Base-by-base conservation (phyloP, 176 grass and related monocot genomes). In the Zoysia japonica region DNA sequence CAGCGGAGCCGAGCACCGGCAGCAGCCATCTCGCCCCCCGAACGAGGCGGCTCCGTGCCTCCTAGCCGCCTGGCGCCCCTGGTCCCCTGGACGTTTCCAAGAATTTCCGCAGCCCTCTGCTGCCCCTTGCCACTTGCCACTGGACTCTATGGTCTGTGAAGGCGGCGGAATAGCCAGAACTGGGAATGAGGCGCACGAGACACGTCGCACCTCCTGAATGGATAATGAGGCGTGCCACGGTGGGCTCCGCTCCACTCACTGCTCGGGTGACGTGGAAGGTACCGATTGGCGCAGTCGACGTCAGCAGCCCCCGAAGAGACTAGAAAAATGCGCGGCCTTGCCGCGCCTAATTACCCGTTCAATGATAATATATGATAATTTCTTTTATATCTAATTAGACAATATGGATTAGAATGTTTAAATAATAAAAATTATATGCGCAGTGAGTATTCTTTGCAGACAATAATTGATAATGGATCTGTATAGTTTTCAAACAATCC, bases 241-340 rank as follows among this genome's bases (percentile, higher is more conserved):
- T 0, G 60, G 48, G 2, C 6, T 9, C 11, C 0, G 2, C 6
- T 9, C 11, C 0, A 0, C 6, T 5, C 57, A 12, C 3, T 1
- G 1, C 28, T 1, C 1, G 11, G 36, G 51, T 0, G 17, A 36
- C 77, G 84, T 80, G 84, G 76, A 38, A 16, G 12, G 3, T 1
- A 1, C 1, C 15, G 61, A 44, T 50, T 75, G 62, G 70, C 5
- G 20, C 1, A 1, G 20, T 12, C 49, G 36, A 74, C 77, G 77
- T 68, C 61, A 55, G 4, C 5, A 9, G 6, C 40, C 7, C 10
- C 38, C 36, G 0, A 9, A 6, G 28, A 28, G 28, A 28, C 28
- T 28, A 28, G 28, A 28, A 28, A 28, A 28, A 28, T 28, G 28
- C 28, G 28, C 28, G 28, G 28, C 28, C 28, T 28, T 28, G 28